Evolutionary conservation across 148 eudicot genomes (phyloP), one percentile per base, ranked within the genome.

Genomic region (Amaranthus hypochondriacus): DNA sequence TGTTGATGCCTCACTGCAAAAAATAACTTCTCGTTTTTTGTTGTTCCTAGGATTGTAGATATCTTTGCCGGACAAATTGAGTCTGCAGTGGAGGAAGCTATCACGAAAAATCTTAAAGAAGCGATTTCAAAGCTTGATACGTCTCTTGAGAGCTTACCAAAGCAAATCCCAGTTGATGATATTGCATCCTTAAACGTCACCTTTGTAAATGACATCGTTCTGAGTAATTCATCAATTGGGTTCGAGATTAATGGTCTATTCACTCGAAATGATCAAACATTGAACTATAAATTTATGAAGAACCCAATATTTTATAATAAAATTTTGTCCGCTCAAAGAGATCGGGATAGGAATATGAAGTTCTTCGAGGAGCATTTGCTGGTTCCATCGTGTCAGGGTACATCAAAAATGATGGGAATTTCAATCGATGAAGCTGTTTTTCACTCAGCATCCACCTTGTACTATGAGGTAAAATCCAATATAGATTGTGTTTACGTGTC

Each of bases 341-440:
- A 79, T 73, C 71, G 74, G 66, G 18, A 62, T 9, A 15, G 43
- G 79, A 79, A 51, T 15, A 42, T 51, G 18, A 59, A 75, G 48
- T 28, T 57, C 71, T 52, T 64, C 65, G 69, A 48, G 72, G 75
- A 81, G 79, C 78, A 70, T 70, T 73, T 73, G 59, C 81, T 57
- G n/a, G 76, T 66, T 51, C 55, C 78, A 63, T 85, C 81, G 48
- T 88, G 92, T 65, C 74, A 71, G 3, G 85, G 83, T 75, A 67
- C 89, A 18, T 80, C 87, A 49, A 90, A 85, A 85, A 90, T 90
- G 96, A 81, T 90, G 70, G 96, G 92, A 70, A 90, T 90, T 66
- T 79, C 86, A 56, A 52, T 90, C 65, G 88, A 84, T 44, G 87
- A 88, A 83, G 87, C 83, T 77, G 90, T 90, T 75, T 90, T 90